phyloP scores from a whole-genome alignment of 768 basidiomycete genomes.

The Russula vinacea region DNA sequence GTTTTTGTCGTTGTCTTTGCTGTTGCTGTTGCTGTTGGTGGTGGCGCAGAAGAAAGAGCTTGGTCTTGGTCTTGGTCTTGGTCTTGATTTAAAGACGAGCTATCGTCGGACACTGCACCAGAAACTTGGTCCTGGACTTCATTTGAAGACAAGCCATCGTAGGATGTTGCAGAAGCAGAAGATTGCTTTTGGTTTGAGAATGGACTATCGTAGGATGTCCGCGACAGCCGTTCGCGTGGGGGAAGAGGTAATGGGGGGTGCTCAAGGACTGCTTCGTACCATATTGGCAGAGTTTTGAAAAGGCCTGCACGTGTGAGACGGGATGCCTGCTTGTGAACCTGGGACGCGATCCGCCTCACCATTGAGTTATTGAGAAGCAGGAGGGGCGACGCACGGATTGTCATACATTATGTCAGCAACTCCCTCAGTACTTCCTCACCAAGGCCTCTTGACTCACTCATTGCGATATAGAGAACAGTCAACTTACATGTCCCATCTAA shows the following conservation, averaged over 20 bases:
- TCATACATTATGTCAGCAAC: slow-evolving; percentile 16
- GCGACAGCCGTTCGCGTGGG: slow-evolving; percentile 61
- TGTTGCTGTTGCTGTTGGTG: too few species aligned
- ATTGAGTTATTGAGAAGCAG: slow-evolving; percentile 53
- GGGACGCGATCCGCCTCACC: slow-evolving; percentile 78
- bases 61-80: slow-evolving; percentile 8
- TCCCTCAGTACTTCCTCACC: too few species aligned
- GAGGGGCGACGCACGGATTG: neutral
- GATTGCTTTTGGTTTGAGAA: neutral
- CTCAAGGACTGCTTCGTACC: slow-evolving; percentile 82
- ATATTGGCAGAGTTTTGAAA: slow-evolving; percentile 65
- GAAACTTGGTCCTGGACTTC: too few species aligned
- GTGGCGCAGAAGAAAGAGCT: slow-evolving; percentile 1
- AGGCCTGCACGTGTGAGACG: slow-evolving; percentile 69
- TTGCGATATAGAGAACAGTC: too few species aligned
- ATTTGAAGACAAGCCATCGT: too few species aligned
- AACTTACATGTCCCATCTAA: neutral
- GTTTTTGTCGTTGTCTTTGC: neutral
- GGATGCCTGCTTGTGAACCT: slow-evolving; percentile 85
- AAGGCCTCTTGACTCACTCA: too few species aligned
- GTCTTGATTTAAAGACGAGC: too few species aligned
- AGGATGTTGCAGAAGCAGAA: too few species aligned
- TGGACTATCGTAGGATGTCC: slow-evolving; percentile 51
- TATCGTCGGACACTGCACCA: too few species aligned
- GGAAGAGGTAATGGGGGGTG: slow-evolving; percentile 88